These are phyloP conservation scores for Claviceps pusilla DNA, from an alignment of 2,329 filamentous ascomycete genomes.

Conservation along the genomic window DNA sequence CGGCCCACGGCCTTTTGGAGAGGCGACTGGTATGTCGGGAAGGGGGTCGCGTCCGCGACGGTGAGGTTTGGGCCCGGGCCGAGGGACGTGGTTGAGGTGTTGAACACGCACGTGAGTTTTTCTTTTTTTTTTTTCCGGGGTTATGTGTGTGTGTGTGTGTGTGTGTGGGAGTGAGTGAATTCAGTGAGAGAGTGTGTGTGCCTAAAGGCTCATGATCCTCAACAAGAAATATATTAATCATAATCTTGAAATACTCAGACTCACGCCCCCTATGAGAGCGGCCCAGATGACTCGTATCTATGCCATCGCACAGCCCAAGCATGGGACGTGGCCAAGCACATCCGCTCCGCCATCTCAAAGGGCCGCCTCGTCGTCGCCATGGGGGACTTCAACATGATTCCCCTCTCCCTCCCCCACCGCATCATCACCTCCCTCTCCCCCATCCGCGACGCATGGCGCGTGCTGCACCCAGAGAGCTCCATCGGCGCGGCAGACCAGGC, in stretches of 20 bases:
- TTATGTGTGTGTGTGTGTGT: background rate
- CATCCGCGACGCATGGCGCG: conserved; percentile 71
- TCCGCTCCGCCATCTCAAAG: conserved; percentile 63
- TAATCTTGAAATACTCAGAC: conserved; percentile 21
- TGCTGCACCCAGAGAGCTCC: conserved; percentile 70
- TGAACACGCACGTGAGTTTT: conserved; percentile 65
- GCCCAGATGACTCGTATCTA: conserved; percentile 69
- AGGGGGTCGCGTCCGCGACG: conserved; percentile 73
- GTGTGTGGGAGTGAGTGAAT: no score
- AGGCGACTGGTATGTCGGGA: conserved; percentile 93
- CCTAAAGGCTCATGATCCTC: background rate
- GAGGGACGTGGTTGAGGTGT: conserved; percentile 67
- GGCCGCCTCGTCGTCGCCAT: conserved; percentile 74
- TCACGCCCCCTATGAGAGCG: conserved; percentile 75
- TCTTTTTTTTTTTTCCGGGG: background rate
- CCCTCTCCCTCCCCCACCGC: conserved; percentile 66
- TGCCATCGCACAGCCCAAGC: conserved; percentile 85
- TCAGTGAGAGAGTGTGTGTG: background rate
- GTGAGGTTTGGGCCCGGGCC: conserved; percentile 53
- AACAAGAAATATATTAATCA: no score
- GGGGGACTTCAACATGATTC: conserved; percentile 96
- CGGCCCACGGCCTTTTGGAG: conserved; percentile 85
- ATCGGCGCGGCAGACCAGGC: conserved; percentile 56
- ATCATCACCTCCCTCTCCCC: conserved; percentile 66
- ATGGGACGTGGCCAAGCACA: conserved; percentile 85